phyloP scores from a whole-genome alignment of 208 protist species.

The Acanthamoeba lenticulata region DNA sequence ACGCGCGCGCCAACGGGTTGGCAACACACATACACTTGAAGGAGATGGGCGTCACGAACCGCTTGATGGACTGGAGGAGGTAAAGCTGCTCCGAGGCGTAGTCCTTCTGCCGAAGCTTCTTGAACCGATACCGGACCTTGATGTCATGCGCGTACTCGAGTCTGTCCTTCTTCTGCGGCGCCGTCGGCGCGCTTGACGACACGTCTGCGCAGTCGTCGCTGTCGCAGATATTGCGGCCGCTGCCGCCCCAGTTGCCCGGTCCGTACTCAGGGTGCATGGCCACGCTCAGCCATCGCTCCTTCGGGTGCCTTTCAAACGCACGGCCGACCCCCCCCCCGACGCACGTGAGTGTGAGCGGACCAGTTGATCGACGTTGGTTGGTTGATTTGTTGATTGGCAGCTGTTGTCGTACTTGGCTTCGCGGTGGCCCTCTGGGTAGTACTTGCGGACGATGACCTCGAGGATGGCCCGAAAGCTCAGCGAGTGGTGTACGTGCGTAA shows the following conservation, averaged over 20 bases:
- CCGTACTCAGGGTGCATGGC: background rate
- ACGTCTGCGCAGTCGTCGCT: background rate
- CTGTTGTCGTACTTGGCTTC: background rate
- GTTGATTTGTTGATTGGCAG: no score
- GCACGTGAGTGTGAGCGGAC: no score
- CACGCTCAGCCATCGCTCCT: background rate
- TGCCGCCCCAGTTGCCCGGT: background rate
- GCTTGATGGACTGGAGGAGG: background rate
- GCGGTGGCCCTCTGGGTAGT: slow-evolving; percentile 26
- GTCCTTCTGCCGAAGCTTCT: slow-evolving; percentile 42
- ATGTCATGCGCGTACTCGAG: background rate
- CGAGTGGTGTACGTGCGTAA: slow-evolving; percentile 43
- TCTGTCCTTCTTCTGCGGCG: background rate
- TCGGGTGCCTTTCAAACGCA: background rate
- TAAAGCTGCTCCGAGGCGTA: slow-evolving; percentile 13
- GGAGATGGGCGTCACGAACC: background rate
- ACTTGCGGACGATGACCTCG: slow-evolving; percentile 46
- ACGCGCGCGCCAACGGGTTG: background rate
- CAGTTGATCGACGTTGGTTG: background rate
- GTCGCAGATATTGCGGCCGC: background rate
- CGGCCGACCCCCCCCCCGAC: no score
- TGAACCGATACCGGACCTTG: slow-evolving; percentile 45
- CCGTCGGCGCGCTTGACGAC: background rate
- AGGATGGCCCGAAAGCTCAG: slow-evolving; percentile 44
- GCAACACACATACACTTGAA: background rate